Evolutionary conservation across 208 protist species (phyloP).

Genomic region (Trypanosoma congolense): DNA sequence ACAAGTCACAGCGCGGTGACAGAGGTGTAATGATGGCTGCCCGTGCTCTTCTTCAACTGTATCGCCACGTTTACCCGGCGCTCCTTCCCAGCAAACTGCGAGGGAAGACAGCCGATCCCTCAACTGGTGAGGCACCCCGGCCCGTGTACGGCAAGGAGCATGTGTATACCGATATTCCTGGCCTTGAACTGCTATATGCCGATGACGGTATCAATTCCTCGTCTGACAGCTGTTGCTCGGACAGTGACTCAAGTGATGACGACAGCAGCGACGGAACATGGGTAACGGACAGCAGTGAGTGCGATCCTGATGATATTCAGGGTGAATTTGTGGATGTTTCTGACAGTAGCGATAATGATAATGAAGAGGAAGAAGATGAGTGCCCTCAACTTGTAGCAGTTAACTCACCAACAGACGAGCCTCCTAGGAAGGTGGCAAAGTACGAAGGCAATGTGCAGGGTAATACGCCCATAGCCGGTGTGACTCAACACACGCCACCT

Average conservation of each 20-base stretch:
- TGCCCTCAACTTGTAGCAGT: constrained; percentile 68
- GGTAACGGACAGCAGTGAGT: constrained; percentile 67
- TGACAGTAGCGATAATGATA: constrained; percentile 32
- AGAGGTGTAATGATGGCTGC: constrained; percentile 95
- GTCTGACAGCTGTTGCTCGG: constrained; percentile 6
- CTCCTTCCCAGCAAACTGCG: constrained; percentile 94
- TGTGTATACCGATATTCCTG: constrained; percentile 82
- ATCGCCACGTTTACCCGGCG: constrained; percentile 91
- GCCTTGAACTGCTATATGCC: constrained; percentile 79
- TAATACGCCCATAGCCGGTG: constrained; percentile 7
- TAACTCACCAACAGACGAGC: background rate
- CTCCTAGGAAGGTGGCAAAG: constrained; percentile 6
- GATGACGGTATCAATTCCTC: constrained; percentile 12
- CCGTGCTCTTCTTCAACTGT: constrained; percentile 93
- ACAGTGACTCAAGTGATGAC: constrained; percentile 24
- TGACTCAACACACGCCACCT: background rate
- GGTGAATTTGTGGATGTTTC: constrained; percentile 67
- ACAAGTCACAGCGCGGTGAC: constrained; percentile 91
- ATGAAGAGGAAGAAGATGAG: constrained; percentile 36
- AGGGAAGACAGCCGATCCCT: constrained; percentile 43
- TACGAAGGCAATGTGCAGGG: constrained; percentile 12
- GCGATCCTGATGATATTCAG: constrained; percentile 61
- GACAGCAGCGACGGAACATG: constrained; percentile 56
- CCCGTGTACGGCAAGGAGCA: constrained; percentile 68
- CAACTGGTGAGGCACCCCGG: constrained; percentile 15